These are phyloP conservation scores for Aphanomyces stellatus DNA, from an alignment of 352 stramenopile species.

Conservation along the genomic window DNA sequence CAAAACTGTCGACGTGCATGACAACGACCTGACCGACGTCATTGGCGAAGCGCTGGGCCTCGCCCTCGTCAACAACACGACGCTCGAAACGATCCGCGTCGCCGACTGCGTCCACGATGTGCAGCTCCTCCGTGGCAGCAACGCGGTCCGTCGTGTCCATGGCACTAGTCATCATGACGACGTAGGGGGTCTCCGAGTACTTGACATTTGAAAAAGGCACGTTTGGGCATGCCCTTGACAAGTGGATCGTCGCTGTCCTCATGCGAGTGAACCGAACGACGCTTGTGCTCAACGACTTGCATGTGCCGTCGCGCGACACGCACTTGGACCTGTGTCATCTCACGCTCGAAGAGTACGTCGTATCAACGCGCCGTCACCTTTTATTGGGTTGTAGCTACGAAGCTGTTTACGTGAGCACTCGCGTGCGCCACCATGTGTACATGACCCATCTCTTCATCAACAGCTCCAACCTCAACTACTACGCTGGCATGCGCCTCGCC, in stretches of 20 bases:
- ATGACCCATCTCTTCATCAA: constrained; percentile 49
- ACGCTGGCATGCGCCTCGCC: constrained; percentile 43
- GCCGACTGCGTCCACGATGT: constrained; percentile 33
- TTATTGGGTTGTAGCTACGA: constrained; percentile 50
- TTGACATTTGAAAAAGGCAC: constrained; percentile 1
- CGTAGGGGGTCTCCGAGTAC: constrained; percentile 22
- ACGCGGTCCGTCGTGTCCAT: constrained; percentile 22
- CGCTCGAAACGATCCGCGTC: constrained; percentile 51
- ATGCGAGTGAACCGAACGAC: constrained; percentile 53
- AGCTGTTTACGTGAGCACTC: constrained; percentile 50
- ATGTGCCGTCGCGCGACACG: constrained; percentile 17
- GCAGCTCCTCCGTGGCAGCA: constrained; percentile 45
- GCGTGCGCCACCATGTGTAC: constrained; percentile 62
- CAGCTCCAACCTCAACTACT: constrained; percentile 41
- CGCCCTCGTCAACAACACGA: constrained; percentile 46
- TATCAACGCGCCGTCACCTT: constrained; percentile 28
- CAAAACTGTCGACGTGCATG: constrained; percentile 38
- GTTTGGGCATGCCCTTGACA: constrained; percentile 41
- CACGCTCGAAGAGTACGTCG: constrained; percentile 11
- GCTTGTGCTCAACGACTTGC: constrained; percentile 45
- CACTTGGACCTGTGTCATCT: constrained; percentile 9
- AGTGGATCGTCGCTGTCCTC: constrained; percentile 59
- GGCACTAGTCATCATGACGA: constrained; percentile 14
- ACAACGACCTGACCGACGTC: constrained; percentile 50
- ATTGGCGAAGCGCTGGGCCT: constrained; percentile 51